phyloP scores from a whole-genome alignment of 2,329 filamentous ascomycete genomes.

The Penicillium decumbens region DNA sequence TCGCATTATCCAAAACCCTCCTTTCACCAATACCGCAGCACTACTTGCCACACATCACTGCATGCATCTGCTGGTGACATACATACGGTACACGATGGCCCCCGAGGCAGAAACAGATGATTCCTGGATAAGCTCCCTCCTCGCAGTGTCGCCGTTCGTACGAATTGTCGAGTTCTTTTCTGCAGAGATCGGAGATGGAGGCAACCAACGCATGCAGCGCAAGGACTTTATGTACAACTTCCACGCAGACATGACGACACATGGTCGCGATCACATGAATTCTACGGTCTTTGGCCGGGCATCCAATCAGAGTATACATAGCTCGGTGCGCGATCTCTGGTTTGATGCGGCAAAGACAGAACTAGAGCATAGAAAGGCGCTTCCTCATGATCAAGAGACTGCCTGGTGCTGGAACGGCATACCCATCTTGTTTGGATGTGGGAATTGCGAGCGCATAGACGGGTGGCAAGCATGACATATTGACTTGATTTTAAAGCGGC shows the following conservation, averaged over 20 bases:
- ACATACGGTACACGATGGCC: constrained; percentile 37
- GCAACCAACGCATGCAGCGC: constrained; percentile 38
- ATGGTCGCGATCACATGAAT: constrained; percentile 38
- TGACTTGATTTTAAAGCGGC: constrained; percentile 8
- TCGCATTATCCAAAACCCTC: constrained; percentile 37
- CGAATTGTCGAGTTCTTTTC: constrained; percentile 43
- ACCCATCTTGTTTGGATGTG: constrained; percentile 36
- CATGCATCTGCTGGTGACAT: constrained; percentile 38
- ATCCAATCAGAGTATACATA: constrained; percentile 28
- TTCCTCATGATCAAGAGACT: constrained; percentile 33
- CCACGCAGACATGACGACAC: constrained; percentile 35
- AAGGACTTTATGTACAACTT: constrained; percentile 45
- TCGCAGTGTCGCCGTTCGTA: constrained; percentile 37
- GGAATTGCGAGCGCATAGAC: constrained; percentile 26
- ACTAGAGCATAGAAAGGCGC: constrained; percentile 25
- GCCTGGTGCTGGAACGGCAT: constrained; percentile 33
- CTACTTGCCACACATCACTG: constrained; percentile 42
- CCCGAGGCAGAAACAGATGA: constrained; percentile 33
- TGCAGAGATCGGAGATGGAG: constrained; percentile 42
- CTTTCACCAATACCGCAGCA: constrained; percentile 39
- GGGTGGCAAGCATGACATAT: constrained; percentile 33
- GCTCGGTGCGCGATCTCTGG: constrained; percentile 39
- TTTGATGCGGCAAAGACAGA: constrained; percentile 36
- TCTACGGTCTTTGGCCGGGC: constrained; percentile 34
- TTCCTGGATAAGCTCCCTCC: constrained; percentile 40